Conservation (phyloP, 108 stramenopile species). For the Cyclotella sp. region DNA sequence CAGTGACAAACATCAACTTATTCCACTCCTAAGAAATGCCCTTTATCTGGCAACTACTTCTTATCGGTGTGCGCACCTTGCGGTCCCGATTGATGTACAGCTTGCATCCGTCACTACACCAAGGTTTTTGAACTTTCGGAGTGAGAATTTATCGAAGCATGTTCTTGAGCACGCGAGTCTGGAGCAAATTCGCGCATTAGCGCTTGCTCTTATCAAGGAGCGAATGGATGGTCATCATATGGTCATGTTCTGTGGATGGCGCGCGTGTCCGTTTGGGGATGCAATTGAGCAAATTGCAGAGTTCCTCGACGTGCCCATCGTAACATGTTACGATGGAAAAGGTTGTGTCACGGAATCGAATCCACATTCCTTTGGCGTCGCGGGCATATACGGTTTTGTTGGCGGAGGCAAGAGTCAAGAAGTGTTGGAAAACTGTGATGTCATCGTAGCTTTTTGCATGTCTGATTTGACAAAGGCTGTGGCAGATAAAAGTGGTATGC, state of each 20-base stretch:
- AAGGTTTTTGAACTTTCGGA: constrained; percentile 38
- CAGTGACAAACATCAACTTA: constrained; percentile 28
- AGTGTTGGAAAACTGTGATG: constrained; percentile 42
- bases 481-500: constrained; percentile 49
- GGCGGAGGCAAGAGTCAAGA: constrained; percentile 35
- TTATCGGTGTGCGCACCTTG: constrained; percentile 56
- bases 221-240: constrained; percentile 12
- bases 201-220: constrained; percentile 38
- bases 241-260: constrained; percentile 40
- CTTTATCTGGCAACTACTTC: constrained; percentile 38
- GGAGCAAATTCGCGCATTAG: constrained; percentile 17
- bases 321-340: constrained; percentile 57
- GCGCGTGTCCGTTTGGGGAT: constrained; percentile 11
- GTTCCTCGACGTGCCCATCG: constrained; percentile 40
- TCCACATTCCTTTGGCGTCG: constrained; percentile 51
- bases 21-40: constrained; percentile 57
- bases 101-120: constrained; percentile 20
- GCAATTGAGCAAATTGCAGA: constrained; percentile 42
- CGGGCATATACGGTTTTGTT: constrained; percentile 60
- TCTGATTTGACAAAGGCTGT: constrained; percentile 49
- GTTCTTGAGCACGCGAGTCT: constrained; percentile 8
- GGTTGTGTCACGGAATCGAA: constrained; percentile 50
- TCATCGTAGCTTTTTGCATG: constrained; percentile 48
- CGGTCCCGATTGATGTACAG: constrained; percentile 57
- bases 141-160: constrained; percentile 30